Evolutionary conservation across 192 early-diverging fungal species (phyloP), one percentile per base, ranked within the genome.

Genomic region (Coemansia sp.): DNA sequence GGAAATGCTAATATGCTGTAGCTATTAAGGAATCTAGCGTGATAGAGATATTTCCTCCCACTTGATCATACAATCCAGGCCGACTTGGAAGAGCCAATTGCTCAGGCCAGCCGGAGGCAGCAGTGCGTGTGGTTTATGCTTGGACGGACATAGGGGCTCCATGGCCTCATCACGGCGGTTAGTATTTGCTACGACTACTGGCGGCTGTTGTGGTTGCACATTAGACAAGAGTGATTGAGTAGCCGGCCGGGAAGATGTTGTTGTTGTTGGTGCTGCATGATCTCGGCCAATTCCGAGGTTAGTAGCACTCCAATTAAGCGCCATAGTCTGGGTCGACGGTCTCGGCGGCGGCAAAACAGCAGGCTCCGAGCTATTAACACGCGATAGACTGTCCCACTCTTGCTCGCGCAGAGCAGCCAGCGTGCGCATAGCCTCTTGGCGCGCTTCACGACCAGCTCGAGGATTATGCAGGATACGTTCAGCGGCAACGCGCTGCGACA

Each of bases 1-100:
- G 27, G 27, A 27, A 27, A 27, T 27, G 27, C 27, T 27, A 27
- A 27, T 27, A 27, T 27, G 27, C 27, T 27, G 27, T 27, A 27
- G 27, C 27, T 67, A 55, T 29, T n/a, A 60, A 13, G 15, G 15
- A 61, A 47, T 70, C 60, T 73, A 82, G 29, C 79, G 75, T 11
- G 79, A 73, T 9, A 84, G 55, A 1, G 81, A 67, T 5, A 75
- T 67, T 43, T 76, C 71, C 49, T 84, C 77, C 73, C 77, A 78
- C 46, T 79, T 84, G 11, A 70, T 70, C 81, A 84, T 84, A 60
- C 76, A 79, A 54, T 84, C 81, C 5, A 84, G 61, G 2, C 81
- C 81, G 3, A 76, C 73, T 44, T 84, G 81, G 44, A 78, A 79
- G 29, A 84, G 74, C 81, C 81, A 84, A 54, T 79, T 78, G 73